Evolutionary conservation across 495 filamentous ascomycete species (phyloP), one percentile per base, ranked within the genome.

Genomic region (Hyaloscypha variabilis): DNA sequence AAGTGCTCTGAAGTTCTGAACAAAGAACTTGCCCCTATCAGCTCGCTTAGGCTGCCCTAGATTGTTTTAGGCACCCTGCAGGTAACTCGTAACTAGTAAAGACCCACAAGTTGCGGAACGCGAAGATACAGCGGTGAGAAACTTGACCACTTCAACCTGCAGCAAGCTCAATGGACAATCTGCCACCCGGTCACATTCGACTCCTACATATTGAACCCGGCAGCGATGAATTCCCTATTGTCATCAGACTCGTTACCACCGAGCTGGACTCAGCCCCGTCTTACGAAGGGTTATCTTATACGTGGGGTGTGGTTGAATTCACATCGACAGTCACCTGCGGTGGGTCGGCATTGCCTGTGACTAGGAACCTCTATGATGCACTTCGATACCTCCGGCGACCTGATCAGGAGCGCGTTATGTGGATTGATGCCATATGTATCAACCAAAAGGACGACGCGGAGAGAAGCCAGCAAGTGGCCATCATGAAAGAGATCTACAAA

Each of bases 371-470:
- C 19, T 24, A 51, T 19, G 49, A 51, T n/a, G 49, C 49, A 5
- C 23, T 51, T 6, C 5, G 6, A n/a, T 51, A n/a, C n/a, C 49
- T 51, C n/a, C 49, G 49, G 5, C 49, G 6, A n/a, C 49, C 49
- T 51, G 49, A 51, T 19, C 5, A 24, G 17, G 49, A 51, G n/a
- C 49, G 49, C 6, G n/a, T 51, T 51, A n/a, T 51, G 49, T 51
- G 49, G 49, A 51, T 51, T 24, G 49, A 51, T 51, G 49, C 49
- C n/a, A n/a, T n/a, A n/a, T n/a, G n/a, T n/a, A n/a, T n/a, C n/a
- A n/a, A n/a, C n/a, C n/a, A n/a, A n/a, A 51, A 51, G 23, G n/a
- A 51, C 49, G 23, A 51, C 23, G 19, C 17, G 5, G 49, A 51
- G n/a, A 51, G 23, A 51, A 8, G 6, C 6, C 5, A 51, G 17